Conservation (phyloP, 768 basidiomycete genomes). For the Boletus reticuloceps region DNA sequence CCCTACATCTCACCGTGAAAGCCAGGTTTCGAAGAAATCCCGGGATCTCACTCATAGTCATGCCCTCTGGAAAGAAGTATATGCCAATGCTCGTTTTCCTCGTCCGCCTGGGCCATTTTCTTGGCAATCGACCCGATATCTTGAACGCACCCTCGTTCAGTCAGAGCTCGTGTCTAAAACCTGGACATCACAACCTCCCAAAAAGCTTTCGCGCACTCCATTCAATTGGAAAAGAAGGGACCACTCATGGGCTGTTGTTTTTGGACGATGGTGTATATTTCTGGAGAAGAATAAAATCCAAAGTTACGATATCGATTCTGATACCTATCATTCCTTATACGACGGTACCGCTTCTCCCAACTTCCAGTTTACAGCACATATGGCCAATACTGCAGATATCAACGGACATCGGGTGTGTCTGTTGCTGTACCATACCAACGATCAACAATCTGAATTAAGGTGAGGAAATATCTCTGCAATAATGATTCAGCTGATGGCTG, state of each 20-base stretch:
- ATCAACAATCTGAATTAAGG: neutral
- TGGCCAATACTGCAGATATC: neutral
- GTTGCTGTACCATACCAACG: neutral
- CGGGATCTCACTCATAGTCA: neutral
- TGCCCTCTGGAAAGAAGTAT: neutral
- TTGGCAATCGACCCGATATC: neutral
- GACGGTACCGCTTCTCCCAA: neutral
- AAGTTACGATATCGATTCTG: neutral
- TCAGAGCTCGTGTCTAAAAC: neutral
- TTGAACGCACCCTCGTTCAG: neutral
- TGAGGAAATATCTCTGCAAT: neutral
- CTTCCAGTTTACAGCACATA: neutral
- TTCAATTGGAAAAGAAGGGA: neutral
- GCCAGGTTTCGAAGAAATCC: neutral
- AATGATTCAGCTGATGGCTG: neutral
- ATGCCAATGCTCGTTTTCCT: neutral
- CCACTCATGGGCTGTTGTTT: neutral
- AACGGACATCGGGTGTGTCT: neutral
- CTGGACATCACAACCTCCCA: neutral
- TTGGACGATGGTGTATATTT: neutral
- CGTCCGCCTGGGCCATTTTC: neutral
- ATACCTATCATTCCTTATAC: neutral
- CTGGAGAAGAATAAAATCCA: neutral
- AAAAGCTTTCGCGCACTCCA: neutral
- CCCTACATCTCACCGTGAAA: neutral